phyloP scores from a whole-genome alignment of 1,139 yeast genomes.

The Oligophagozyma castellii region DNA sequence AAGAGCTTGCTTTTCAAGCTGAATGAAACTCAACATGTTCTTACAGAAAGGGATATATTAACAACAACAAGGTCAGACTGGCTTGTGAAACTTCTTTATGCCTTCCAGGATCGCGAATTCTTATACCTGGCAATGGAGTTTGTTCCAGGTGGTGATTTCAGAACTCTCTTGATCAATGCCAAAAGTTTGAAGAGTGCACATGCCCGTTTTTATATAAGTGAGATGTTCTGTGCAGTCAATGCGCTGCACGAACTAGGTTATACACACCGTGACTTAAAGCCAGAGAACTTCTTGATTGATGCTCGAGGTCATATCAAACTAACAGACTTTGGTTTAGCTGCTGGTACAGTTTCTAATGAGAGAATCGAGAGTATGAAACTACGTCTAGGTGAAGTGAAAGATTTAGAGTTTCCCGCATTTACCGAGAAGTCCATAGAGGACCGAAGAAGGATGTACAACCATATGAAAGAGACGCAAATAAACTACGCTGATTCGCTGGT shows the following conservation, averaged over 20 bases:
- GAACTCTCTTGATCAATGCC: constrained; percentile 86
- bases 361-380: constrained; percentile 88
- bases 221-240: constrained; percentile 91
- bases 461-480: constrained; percentile 48
- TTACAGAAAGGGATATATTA: constrained; percentile 91
- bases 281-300: constrained; percentile 92
- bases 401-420: constrained; percentile 43
- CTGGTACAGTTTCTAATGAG: constrained; percentile 88
- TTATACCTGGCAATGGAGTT: constrained; percentile 97
- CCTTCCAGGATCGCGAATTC: constrained; percentile 86
- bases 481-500: constrained; percentile 91
- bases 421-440: constrained; percentile 71
- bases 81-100: constrained; percentile 86
- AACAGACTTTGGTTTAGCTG: constrained; percentile 95
- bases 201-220: constrained; percentile 87
- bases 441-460: constrained; percentile 74
- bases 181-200: constrained; percentile 89
- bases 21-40: constrained; percentile 90
- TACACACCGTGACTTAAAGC: constrained; percentile 94
- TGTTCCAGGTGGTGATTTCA: constrained; percentile 98
- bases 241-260: constrained; percentile 90
- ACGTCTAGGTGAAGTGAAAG: constrained; percentile 68
- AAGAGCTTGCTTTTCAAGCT: constrained; percentile 75
- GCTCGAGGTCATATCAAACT: constrained; percentile 90
- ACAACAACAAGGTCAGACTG: constrained; percentile 93